Base-by-base conservation (phyloP, 306 rosid species). In the Vigna unguiculata region DNA sequence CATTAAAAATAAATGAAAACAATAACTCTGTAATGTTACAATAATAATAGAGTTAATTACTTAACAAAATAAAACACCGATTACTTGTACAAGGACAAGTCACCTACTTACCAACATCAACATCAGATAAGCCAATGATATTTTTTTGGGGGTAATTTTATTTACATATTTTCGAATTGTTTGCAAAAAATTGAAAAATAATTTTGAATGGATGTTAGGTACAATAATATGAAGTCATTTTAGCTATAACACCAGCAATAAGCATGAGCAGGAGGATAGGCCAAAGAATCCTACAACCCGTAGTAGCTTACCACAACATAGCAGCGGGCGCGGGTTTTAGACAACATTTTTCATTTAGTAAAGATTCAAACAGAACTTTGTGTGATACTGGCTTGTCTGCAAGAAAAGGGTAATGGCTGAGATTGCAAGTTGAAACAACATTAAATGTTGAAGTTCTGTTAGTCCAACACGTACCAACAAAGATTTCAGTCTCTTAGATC, bases 391-490 rank as follows among this genome's bases (percentile, higher is more conserved):
- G 61, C 53, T 66, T 69, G 54, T 41, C 10, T 5, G 46, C 16
- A 20, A 47, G 58, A 20, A 62, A 67, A 36, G 48, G 58, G 17
- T 51, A 53, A 6, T 19, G 19, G 20, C 34, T 47, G 55, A 65
- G 24, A 53, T 58, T 72, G 53, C 69, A 65, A 64, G 61, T 59
- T 47, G 76, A 72, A 38, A 83, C 72, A 46, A 47, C 46, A 41
- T 40, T 52, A 12, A 43, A 43, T 12, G 49, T 30, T n/a, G 58
- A 67, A 22, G 74, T 34, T 76, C 28, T 9, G 47, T 55, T 55
- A 68, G 43, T 38, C 43, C 43, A 34, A 63, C 47, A 36, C 38
- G 38, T 21, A 41, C 25, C 51, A 63, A 46, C 55, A 71, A 40
- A 40, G 60, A 79, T 24, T 58, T 55, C 34, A 1, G 61, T 55